phyloP scores from a whole-genome alignment of 352 stramenopile species.

The Pythium inflatum region DNA sequence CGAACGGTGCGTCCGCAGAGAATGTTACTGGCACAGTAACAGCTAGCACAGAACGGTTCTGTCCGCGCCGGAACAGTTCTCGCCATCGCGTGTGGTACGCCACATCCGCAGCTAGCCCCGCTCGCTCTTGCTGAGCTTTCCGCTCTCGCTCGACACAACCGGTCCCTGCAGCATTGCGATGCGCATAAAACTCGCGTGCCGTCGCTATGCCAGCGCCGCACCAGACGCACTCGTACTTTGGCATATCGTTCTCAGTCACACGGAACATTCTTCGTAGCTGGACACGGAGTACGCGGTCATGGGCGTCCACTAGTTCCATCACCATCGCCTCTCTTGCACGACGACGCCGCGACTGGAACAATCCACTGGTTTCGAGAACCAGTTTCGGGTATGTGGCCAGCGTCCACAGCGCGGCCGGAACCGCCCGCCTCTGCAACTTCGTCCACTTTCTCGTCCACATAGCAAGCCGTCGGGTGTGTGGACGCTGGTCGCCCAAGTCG shows the following conservation, averaged over 20 bases:
- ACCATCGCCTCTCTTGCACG: background rate
- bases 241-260: constrained; percentile 21
- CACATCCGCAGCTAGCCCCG: background rate
- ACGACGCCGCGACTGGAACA: background rate
- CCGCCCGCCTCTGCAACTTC: background rate
- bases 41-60: background rate
- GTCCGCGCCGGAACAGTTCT: background rate
- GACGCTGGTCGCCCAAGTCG: background rate
- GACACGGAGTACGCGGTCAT: constrained; percentile 23
- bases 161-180: constrained; percentile 12
- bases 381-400: constrained; percentile 9
- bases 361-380: background rate
- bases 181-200: constrained; percentile 32
- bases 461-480: background rate
- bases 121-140: background rate
- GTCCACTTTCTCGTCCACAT: background rate
- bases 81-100: background rate
- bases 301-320: constrained; percentile 25
- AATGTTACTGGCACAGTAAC: background rate
- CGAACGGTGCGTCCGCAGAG: background rate
- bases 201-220: constrained; percentile 35
- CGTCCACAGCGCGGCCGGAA: constrained; percentile 6
- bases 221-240: constrained; percentile 39
- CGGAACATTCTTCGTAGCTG: constrained; percentile 39
- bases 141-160: constrained; percentile 6